A percentile compares a stretch with the other conserved stretches of the same genome.
Evolutionary conservation across 768 basidiomycete genomes (phyloP).

Genomic region (Boletus edulis): DNA sequence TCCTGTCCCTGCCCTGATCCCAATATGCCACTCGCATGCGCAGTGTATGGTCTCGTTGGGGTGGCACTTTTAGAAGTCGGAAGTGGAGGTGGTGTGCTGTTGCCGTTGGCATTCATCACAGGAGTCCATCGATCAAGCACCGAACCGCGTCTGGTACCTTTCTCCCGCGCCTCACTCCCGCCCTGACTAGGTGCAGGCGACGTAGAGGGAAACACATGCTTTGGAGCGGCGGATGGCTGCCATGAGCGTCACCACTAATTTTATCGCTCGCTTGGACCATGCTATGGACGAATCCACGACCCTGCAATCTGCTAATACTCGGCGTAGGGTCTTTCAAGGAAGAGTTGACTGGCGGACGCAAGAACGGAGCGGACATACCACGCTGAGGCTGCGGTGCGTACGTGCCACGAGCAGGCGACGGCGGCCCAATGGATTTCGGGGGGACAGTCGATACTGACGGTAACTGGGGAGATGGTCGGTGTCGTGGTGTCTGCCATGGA

Average conservation of each 20-base stretch:
- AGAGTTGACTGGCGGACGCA: slow-evolving; percentile 40
- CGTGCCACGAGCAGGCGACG: slow-evolving; percentile 42
- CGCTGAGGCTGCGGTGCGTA: slow-evolving; percentile 40
- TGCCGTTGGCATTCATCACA: slow-evolving; percentile 25
- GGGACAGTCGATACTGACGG: slow-evolving; percentile 28
- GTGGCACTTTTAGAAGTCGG: slow-evolving; percentile 39
- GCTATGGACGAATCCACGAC: slow-evolving; percentile 83
- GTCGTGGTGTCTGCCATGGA: slow-evolving; percentile 25
- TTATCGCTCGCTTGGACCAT: slow-evolving; percentile 70
- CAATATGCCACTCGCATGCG: slow-evolving; percentile 29
- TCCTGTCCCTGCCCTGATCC: slow-evolving; percentile 23
- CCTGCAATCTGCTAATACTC: slow-evolving; percentile 77
- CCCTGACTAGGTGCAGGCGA: slow-evolving; percentile 34
- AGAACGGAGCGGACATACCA: slow-evolving; percentile 56
- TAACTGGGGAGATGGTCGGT: slow-evolving; percentile 33
- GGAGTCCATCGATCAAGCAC: slow-evolving; percentile 76
- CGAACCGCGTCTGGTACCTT: slow-evolving; percentile 35
- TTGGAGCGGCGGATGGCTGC: slow-evolving; percentile 30
- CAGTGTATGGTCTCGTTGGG: slow-evolving; percentile 39
- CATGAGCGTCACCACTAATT: slow-evolving; percentile 37
- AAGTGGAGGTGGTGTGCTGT: slow-evolving; percentile 35
- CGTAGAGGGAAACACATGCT: slow-evolving; percentile 25
- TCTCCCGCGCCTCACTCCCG: slow-evolving; percentile 38
- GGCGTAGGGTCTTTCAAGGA: slow-evolving; percentile 72
- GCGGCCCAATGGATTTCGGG: slow-evolving; percentile 27